Evolutionary conservation across 1,139 yeast genomes (phyloP), one percentile per base, ranked within the genome.

Genomic region (Pichia sp.): DNA sequence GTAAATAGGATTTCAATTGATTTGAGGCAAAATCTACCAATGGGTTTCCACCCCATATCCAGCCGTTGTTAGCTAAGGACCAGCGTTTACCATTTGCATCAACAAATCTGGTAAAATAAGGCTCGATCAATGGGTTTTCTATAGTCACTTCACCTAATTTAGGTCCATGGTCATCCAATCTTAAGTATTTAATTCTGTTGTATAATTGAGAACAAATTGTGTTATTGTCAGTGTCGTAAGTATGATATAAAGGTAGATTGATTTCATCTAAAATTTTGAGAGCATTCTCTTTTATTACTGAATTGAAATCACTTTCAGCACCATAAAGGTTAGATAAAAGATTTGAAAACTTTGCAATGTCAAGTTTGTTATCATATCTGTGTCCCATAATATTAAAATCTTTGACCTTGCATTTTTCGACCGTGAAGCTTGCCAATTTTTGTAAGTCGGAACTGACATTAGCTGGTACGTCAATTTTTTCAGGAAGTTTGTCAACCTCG

Each of bases 41-140:
- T 2, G 98, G 97, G 62, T 92, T 86, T 13, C 97, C 97, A 53
- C 90, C 93, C 99, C 99, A 93, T 55, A 93, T 90, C 98, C 98
- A 93, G 47, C 99, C 99, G 66, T 93, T 93, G 67, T 93, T 93
- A 5, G 97, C 98, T 58, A 93, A 74, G 1, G 92, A 89, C 74
- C 82, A 83, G 1, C 76, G 71, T 49, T 78, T 75, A 4, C 90
- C 92, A 48, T 77, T 74, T 0, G 69, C 65, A 10, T 72, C 76
- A 2, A 65, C 70, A 62, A 92, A 82, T 57, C 90, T 75, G 1
- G 98, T 90, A 69, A 93, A 93, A 69, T 92, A 93, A 3, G 90
- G 83, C 68, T 93, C 98, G 2, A 88, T 81, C 50, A 93, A 74
- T 0, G 97, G 97, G 8, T 65, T 62, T 15, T 77, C 68, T 1